Conservation (phyloP, 2,329 filamentous ascomycete genomes). For the Macrophomina tecta region DNA sequence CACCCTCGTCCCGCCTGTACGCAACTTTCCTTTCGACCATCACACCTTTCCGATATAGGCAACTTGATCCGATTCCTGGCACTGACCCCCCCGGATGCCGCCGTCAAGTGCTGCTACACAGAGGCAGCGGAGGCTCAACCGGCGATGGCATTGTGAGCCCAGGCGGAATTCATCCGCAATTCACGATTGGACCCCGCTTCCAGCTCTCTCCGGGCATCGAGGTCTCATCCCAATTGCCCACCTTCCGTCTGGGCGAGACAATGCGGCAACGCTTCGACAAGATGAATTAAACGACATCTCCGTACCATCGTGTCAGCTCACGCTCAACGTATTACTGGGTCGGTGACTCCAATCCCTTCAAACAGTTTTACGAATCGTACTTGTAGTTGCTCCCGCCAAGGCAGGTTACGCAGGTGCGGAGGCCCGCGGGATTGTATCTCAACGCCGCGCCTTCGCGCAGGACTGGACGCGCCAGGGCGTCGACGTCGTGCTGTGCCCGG, state of each 20-base stretch:
- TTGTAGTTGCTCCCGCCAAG: not conserved
- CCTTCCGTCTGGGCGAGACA: no score
- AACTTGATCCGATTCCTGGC: not conserved
- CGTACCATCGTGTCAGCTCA: not conserved
- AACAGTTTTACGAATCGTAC: no score
- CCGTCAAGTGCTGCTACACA: not conserved
- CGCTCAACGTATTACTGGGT: not conserved
- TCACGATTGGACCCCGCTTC: not conserved
- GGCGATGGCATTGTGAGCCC: not conserved
- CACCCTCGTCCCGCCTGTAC: not conserved
- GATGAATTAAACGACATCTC: no score
- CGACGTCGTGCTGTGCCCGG: conserved; percentile 35
- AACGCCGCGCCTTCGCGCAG: conserved; percentile 28
- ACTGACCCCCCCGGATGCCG: not conserved
- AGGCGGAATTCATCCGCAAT: not conserved
- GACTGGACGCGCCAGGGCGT: conserved; percentile 35
- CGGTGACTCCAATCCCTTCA: no score
- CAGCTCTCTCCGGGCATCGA: no score
- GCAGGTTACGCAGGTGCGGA: not conserved
- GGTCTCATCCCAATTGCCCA: no score
- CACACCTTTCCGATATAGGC: not conserved
- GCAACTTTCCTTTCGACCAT: not conserved
- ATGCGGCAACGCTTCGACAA: no score
- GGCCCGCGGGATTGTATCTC: not conserved
- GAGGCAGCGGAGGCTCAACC: not conserved